A percentile compares a stretch with the other conserved stretches of the same genome.
These are phyloP conservation scores for Athelia psychrophila DNA, from an alignment of 1,284 basidiomycete genomes.

Conservation along the genomic window DNA sequence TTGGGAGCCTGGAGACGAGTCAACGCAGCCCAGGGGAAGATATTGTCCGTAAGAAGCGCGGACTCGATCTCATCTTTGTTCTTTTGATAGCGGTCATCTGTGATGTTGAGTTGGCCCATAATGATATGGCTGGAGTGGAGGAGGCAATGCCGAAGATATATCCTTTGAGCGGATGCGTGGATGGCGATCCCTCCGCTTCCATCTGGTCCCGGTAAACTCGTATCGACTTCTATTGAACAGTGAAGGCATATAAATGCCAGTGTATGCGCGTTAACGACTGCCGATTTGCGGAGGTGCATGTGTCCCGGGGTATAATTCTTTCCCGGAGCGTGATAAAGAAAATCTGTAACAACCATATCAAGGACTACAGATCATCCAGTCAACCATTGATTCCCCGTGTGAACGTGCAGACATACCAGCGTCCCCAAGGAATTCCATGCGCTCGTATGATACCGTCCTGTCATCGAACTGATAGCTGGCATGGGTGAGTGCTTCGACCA, in stretches of 20 bases:
- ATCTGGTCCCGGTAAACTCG: slow-evolving; percentile 46
- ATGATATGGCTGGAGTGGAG: slow-evolving; percentile 62
- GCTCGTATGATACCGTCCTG: slow-evolving; percentile 70
- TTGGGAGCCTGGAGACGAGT: slow-evolving; percentile 78
- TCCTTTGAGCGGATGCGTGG: slow-evolving; percentile 36
- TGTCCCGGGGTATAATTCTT: slow-evolving; percentile 66
- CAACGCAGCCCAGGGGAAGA: slow-evolving; percentile 69
- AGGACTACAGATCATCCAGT: slow-evolving; percentile 3
- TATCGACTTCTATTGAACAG: slow-evolving; percentile 35
- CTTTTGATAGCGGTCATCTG: slow-evolving; percentile 48
- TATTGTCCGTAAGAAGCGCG: slow-evolving; percentile 35
- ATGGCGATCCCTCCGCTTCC: slow-evolving; percentile 32
- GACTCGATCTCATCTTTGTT: slow-evolving; percentile 42
- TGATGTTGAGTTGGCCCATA: slow-evolving; percentile 58
- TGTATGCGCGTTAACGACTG: slow-evolving; percentile 69
- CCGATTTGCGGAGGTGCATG: slow-evolving; percentile 62
- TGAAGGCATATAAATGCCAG: slow-evolving; percentile 64
- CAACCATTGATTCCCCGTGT: no score
- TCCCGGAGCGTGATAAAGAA: slow-evolving; percentile 58
- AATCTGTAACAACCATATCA: slow-evolving; percentile 59
- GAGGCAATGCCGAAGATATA: slow-evolving; percentile 63
- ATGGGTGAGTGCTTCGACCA: slow-evolving; percentile 79
- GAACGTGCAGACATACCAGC: neutral
- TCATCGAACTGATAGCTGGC: slow-evolving; percentile 62
- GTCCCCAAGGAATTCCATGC: slow-evolving; percentile 84